Evolutionary conservation across 2,329 filamentous ascomycete genomes (phyloP), one percentile per base, ranked within the genome.

Genomic region (Parascedosporium putredinis): DNA sequence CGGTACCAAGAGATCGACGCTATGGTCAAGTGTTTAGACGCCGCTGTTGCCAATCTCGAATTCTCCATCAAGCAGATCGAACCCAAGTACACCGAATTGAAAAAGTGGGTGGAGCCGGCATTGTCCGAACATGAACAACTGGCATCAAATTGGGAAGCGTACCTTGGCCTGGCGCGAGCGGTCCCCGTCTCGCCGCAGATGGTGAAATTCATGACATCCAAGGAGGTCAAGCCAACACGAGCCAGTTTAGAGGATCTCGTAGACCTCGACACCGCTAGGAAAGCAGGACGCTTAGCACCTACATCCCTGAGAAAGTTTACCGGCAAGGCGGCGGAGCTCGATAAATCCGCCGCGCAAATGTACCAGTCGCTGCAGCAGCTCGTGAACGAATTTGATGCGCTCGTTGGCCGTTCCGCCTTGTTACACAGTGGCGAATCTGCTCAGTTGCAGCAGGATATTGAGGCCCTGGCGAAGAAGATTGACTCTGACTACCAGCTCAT

Each of bases 1-100:
- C 77, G 86, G 55, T 85, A 88, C 60, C 72, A 73, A 48, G 85
- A 90, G 64, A 83, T 86, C 60, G 78, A 83, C 45, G 79, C 86
- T 48, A 89, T 95, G 63, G 75, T 88, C 60, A 81, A 83, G 53
- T 90, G 86, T 51, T 76, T 94, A 45, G 83, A 88, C 54, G 87
- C 93, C 23, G 93, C 91, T 5, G 81, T 95, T 20, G 83, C 84
- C 54, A 98, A 96, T 59, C 75, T 91, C 50, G 83, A 89, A 58
- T 77, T 81, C 16, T 86, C 88, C 61, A 76, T 90, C 50, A 83
- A 79, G 55, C 76, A 75, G 40, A 73, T 88, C 54, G 83, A 89
- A 59, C 77, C 81, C 52, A 88, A 86, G 61, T 83, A 84, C 58
- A 68, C 70, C n/a, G 81, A 86, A 51, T 67, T 86, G 24, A 82